Base-by-base conservation (phyloP, 225 moss, liverwort and hornwort species). In the Bryum argenteum region DNA sequence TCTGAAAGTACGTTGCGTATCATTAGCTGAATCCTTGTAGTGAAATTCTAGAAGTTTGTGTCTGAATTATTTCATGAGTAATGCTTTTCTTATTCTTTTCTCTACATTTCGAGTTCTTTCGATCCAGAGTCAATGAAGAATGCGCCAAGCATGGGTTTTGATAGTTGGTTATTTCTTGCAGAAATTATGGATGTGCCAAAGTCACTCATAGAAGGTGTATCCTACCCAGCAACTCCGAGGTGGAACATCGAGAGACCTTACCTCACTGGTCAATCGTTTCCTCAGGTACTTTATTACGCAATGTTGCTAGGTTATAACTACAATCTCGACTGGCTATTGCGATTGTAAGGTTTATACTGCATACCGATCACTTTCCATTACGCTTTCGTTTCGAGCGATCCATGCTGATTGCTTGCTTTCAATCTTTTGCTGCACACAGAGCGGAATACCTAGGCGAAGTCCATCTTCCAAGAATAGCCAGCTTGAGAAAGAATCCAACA, bases 171-270 rank as follows among this genome's bases (percentile, higher is more conserved):
- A 59, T 8, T 60, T n/a, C 63, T 60, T 11, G 85, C 87, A 87
- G 91, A 84, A 72, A 77, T 81, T 16, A 39, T 79, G 62, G 97
- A 93, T 76, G 90, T 93, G 73, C 89, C 91, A 2, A 94, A 90
- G 83, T 85, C 94, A 56, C 73, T 94, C 40, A 79, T 94, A 37
- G 97, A 94, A 79, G 97, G 97, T 59, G 91, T 94, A 47, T 93
- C 93, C 5, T 97, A 93, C 76, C 97, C 97, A 66, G 93, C 90
- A 75, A 93, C 91, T 62, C 97, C 97, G 56, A 87, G 86, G 58
- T 97, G 97, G 97, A 91, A 97, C 72, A 56, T 91, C 37, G 97
- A 97, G 33, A 86, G 97, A 64, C 97, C 97, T 54, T 94, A 85
- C 74, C 86, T 97, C 48, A 96, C 96, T 14, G 90, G 93, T 37